Base-by-base conservation (phyloP, 305 asterid species). In the Fraxinus floribunda region DNA sequence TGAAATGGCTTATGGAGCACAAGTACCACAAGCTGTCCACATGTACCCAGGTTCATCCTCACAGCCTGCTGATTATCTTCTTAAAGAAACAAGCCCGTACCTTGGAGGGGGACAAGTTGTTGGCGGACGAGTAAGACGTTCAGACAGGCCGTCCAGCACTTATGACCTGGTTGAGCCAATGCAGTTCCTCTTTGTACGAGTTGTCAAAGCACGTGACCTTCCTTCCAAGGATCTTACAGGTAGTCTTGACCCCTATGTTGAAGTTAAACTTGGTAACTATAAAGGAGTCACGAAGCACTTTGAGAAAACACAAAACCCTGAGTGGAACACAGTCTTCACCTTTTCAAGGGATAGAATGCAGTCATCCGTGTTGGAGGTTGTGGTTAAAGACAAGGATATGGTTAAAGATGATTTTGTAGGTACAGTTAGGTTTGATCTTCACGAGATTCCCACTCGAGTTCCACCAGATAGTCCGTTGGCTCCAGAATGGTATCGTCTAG, bases 381-480 rank as follows among this genome's bases (percentile, higher is more conserved):
- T 90, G 11, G 86, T 95, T 11, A 93, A 90, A 85, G 95, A 95
- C 79, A 94, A 94, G 88, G 94, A 94, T 78, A 87, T 89, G 89
- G 4, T 94, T 79, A 93, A 90, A 85, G 97, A 94, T 86, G 99
- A 93, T 35, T 90, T 92, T 62, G 90, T 92, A 79, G 99, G 99
- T 64, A 80, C 79, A 73, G 89, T 95, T 70, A 84, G 92, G 22
- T 83, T 93, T 55, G 97, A 95, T 79, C 92, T 94, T 76, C 90
- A 84, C 16, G 98, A 95, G 62, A 86, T 95, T 80, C 98, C 98
- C 52, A 89, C 90, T 3, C 87, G 97, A 34, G 98, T 95, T 18
- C 97, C 97, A 8, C 99, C 99, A 0, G 99, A 95, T 84, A 94
- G 99, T 86, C 98, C 98, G 9, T 86, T 95, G 89, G 99, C 99